These are phyloP conservation scores for Telfairia occidentalis DNA, from an alignment of 331 rosid genomes.

Conservation along the genomic window DNA sequence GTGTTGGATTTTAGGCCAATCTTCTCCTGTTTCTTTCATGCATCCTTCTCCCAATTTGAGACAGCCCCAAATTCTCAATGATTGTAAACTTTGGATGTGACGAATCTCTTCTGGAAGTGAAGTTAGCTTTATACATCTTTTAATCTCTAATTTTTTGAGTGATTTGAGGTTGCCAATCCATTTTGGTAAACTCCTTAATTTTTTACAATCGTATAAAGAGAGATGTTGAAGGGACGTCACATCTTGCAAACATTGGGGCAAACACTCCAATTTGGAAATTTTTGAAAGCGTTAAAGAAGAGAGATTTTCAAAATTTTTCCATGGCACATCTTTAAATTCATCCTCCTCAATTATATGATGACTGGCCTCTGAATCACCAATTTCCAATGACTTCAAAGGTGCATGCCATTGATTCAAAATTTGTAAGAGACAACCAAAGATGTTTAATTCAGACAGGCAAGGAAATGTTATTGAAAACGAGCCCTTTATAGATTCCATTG, in stretches of 20 bases:
- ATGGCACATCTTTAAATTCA: background rate
- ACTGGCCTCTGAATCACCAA: background rate
- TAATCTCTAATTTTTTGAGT: background rate
- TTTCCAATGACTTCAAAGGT: background rate
- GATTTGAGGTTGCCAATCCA: background rate
- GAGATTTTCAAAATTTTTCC: background rate
- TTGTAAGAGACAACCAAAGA: background rate
- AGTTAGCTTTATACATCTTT: background rate
- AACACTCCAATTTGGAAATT: slow-evolving; percentile 12
- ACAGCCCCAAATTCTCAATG: background rate
- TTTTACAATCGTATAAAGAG: background rate
- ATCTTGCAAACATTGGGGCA: background rate
- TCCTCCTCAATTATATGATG: background rate
- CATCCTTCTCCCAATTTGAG: background rate
- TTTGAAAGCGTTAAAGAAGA: background rate
- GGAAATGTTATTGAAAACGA: background rate
- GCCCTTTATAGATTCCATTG: background rate
- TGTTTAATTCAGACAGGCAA: background rate
- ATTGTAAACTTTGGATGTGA: background rate
- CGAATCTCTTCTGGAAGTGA: background rate
- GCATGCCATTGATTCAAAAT: too few species aligned
- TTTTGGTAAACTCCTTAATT: background rate
- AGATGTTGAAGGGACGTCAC: background rate
- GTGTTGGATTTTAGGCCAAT: background rate
- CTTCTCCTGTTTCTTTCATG: background rate